phyloP scores from a whole-genome alignment of 176 grass and related monocot genomes.

The Carex parvula region DNA sequence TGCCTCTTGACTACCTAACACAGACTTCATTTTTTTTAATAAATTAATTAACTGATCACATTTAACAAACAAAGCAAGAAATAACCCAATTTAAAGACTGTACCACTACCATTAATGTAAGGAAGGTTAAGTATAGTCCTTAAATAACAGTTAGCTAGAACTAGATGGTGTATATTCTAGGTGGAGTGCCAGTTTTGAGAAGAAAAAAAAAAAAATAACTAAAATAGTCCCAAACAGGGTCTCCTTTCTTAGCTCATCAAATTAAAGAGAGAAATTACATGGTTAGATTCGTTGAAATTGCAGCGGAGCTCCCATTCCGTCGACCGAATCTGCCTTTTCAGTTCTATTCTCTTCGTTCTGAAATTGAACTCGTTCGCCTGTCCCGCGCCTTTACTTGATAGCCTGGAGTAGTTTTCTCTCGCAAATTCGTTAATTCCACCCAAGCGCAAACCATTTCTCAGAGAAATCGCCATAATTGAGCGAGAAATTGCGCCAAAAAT shows the following conservation, averaged over 20 bases:
- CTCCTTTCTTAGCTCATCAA: background rate
- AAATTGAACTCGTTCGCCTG: background rate
- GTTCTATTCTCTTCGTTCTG: background rate
- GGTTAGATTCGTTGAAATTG: background rate
- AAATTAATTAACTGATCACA: background rate
- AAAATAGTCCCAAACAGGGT: background rate
- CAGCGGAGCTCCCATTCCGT: background rate
- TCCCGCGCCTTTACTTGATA: background rate
- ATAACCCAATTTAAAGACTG: background rate
- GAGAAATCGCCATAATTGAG: background rate
- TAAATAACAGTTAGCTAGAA: background rate
- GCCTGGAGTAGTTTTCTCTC: conserved; percentile 8
- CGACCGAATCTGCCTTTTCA: background rate
- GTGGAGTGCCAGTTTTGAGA: background rate
- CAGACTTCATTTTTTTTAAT: background rate
- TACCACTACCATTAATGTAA: background rate
- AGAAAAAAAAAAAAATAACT: background rate
- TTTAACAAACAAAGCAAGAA: background rate
- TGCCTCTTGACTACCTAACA: background rate
- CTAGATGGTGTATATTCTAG: background rate
- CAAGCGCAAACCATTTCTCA: background rate
- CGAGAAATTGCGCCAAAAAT: background rate
- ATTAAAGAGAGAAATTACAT: conserved; percentile 22
- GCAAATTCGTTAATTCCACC: background rate
- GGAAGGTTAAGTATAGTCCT: background rate